Base-by-base conservation (phyloP, 257 asterid genomes). In the Solanum arcanum region DNA sequence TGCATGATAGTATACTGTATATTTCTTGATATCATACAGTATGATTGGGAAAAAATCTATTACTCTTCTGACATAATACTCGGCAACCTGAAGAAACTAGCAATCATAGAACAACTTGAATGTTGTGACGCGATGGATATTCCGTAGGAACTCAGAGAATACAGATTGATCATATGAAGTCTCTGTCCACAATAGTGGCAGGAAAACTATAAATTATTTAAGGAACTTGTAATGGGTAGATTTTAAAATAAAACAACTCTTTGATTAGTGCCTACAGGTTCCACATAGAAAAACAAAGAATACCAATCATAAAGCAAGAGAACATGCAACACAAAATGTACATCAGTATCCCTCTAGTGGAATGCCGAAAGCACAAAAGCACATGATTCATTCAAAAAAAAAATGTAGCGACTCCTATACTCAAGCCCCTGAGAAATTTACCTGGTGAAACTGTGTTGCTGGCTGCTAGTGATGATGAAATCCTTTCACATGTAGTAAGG, bases 371-470 rank as follows among this genome's bases (percentile, higher is more conserved):
- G 25, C 66, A 37, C 23, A 29, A 62, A 62, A 66, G 25, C 23
- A 23, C 31, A 21, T 47, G 25, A 74, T 46, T 72, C 31, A 86
- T 86, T 86, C 29, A 46, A 35, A 86, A 35, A 31, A 31, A 44
- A 78, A 74, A 9, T 21, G 29, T 14, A 35, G 33, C 25, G 47
- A 88, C 60, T 42, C 74, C 27, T 62, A 11, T 64, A 25, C 86
- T 74, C 84, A 9, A 86, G 74, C 81, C 56, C 64, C 83, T 56
- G 64, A 84, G 89, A 91, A 75, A 88, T 86, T 86, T 92, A 95
- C 99, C 99, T 94, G 93, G 83, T 87, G 92, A 89, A 86, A 82
- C 91, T 86, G 90, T 81, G 73, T 95, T 92, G 92, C 92, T 90
- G 72, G 91, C 88, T 62, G 88, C 91, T 37, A 91, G 78, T 66